Conservation (phyloP, 306 rosid genomes). For the Styphnolobium japonicum region DNA sequence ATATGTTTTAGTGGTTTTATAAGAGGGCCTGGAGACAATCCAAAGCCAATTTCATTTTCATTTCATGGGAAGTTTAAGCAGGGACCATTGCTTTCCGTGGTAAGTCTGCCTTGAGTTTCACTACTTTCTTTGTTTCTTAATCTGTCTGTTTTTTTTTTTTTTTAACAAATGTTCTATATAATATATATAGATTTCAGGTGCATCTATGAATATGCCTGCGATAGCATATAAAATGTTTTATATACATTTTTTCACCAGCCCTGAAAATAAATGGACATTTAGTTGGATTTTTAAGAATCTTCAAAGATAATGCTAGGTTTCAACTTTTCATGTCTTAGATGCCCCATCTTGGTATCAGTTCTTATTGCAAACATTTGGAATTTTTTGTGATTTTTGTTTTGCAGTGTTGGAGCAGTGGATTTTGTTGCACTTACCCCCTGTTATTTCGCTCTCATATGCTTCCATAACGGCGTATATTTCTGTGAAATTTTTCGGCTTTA, state of each 20-base stretch:
- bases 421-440: conserved; percentile 93
- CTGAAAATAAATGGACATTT: neutral
- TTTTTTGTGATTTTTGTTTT: neutral
- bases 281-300: neutral
- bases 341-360: neutral
- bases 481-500: neutral
- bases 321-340: neutral
- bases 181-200: neutral
- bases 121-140: neutral
- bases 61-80: conserved; percentile 84
- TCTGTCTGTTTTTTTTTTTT: neutral
- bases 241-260: neutral
- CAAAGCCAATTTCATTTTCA: conserved; percentile 76
- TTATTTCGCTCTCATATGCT: conserved; percentile 70
- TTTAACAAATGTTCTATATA: neutral
- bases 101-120: conserved; percentile 33
- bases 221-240: neutral
- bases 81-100: conserved; percentile 95
- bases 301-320: neutral
- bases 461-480: conserved; percentile 30
- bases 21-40: conserved; percentile 92
- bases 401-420: conserved; percentile 98
- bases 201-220: neutral
- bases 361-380: conserved; percentile 3
- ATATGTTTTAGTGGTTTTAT: conserved; percentile 71